phyloP scores from a whole-genome alignment of 1,284 basidiomycete genomes.

The Ganoderma sp. region DNA sequence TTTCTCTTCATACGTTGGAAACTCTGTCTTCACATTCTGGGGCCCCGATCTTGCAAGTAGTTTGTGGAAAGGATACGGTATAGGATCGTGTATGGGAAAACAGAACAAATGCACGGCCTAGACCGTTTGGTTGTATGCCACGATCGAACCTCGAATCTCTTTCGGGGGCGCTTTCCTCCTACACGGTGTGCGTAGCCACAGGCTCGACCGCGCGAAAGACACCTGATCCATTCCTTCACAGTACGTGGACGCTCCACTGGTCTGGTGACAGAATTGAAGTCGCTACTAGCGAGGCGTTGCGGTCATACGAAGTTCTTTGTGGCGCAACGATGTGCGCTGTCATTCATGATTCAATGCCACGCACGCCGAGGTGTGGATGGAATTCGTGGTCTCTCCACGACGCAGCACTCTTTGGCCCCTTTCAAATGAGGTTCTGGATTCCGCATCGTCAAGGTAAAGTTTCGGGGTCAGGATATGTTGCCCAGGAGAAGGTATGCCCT shows the following conservation, averaged over 20 bases:
- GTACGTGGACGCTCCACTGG: constrained; percentile 4
- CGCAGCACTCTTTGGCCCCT: too few relatives aligned
- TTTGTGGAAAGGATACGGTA: not conserved
- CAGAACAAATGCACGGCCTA: not conserved
- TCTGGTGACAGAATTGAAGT: not conserved
- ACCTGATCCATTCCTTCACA: not conserved
- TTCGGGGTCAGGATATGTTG: too few relatives aligned
- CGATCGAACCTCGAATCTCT: not conserved
- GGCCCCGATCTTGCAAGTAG: too few relatives aligned
- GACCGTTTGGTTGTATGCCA: not conserved
- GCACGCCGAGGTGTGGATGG: not conserved
- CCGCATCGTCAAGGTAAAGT: too few relatives aligned
- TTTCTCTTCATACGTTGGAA: not conserved
- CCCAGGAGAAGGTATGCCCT: too few relatives aligned
- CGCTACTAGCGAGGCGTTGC: not conserved
- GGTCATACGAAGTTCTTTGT: constrained; percentile 1
- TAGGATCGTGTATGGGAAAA: not conserved
- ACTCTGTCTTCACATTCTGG: not conserved
- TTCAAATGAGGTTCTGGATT: too few relatives aligned
- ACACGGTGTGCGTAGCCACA: not conserved
- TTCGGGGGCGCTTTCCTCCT: not conserved
- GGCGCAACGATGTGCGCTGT: not conserved
- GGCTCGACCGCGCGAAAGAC: not conserved
- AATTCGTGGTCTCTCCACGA: not conserved
- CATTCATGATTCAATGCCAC: not conserved